Evolutionary conservation across 2,329 filamentous ascomycete genomes (phyloP).

Genomic region (Acarospora socialis): DNA sequence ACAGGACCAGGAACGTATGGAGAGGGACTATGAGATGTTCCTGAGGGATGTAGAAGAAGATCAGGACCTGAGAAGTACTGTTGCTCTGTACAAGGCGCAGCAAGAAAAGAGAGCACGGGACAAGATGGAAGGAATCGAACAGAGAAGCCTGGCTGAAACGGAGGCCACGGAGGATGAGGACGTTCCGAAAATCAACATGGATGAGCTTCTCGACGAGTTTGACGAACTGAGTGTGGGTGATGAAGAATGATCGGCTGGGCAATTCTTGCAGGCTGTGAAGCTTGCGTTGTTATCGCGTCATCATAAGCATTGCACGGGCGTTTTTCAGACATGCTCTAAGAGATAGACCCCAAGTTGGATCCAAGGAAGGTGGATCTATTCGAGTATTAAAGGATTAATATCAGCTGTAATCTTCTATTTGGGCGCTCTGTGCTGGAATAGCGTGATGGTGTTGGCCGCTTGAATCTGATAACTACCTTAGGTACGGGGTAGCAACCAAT

Average conservation of each 20-base stretch:
- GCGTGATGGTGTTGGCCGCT: too few relatives aligned
- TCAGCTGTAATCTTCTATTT: too few relatives aligned
- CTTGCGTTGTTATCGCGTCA: too few relatives aligned
- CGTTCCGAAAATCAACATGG: conserved; percentile 57
- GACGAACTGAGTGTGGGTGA: conserved; percentile 69
- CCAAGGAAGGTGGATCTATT: too few relatives aligned
- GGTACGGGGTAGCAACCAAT: too few relatives aligned
- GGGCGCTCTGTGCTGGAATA: too few relatives aligned
- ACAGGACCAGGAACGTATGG: conserved; percentile 73
- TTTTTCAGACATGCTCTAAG: too few relatives aligned
- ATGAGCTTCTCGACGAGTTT: conserved; percentile 81
- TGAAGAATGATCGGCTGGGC: conserved; percentile 16
- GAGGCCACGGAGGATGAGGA: conserved; percentile 43
- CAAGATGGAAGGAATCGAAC: conserved; percentile 33
- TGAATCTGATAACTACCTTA: too few relatives aligned
- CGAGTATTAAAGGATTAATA: too few relatives aligned
- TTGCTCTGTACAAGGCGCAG: conserved; percentile 70
- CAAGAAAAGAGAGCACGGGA: conserved; percentile 34
- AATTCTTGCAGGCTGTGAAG: too few relatives aligned
- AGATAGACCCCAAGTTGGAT: too few relatives aligned
- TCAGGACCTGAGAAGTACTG: conserved; percentile 65
- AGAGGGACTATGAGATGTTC: conserved; percentile 95
- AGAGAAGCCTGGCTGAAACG: conserved; percentile 43
- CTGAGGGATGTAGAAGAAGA: conserved; percentile 94
- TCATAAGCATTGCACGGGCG: too few relatives aligned